phyloP scores from a whole-genome alignment of 2,329 filamentous ascomycete species.

The Chaetomiaceae sp. region DNA sequence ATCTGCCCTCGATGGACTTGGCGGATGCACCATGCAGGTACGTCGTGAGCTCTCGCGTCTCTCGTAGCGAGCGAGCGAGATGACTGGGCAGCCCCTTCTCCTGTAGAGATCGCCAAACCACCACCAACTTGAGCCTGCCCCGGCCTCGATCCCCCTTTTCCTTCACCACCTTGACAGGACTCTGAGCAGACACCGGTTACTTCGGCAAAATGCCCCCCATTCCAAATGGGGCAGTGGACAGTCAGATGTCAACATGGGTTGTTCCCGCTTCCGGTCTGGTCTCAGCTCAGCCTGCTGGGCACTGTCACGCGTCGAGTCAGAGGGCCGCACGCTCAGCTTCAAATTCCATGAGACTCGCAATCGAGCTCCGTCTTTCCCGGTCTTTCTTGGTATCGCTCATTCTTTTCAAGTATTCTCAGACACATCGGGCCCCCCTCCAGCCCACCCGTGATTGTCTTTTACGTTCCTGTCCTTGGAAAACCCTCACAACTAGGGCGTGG shows the following conservation, averaged over 20 bases:
- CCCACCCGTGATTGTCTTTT: slow-evolving; percentile 15
- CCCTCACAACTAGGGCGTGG: slow-evolving; percentile 6
- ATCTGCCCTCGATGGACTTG: slow-evolving; percentile 20
- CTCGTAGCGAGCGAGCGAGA: background rate
- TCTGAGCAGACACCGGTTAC: slow-evolving; percentile 15
- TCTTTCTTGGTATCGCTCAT: slow-evolving; percentile 8
- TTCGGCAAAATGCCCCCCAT: slow-evolving; percentile 11
- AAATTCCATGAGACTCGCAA: slow-evolving; percentile 14
- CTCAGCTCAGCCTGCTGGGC: slow-evolving; percentile 20
- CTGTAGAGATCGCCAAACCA: background rate
- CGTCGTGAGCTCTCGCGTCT: slow-evolving; percentile 9
- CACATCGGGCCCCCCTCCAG: slow-evolving; percentile 8
- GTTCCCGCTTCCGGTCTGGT: slow-evolving; percentile 16
- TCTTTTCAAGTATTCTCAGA: slow-evolving; percentile 13
- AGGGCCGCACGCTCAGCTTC: slow-evolving; percentile 8
- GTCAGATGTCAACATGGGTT: slow-evolving; percentile 22
- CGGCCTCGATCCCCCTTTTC: background rate
- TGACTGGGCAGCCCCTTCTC: background rate
- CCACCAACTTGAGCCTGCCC: background rate
- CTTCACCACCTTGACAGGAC: slow-evolving; percentile 2
- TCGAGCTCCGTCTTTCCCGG: slow-evolving; percentile 14
- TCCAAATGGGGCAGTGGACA: slow-evolving; percentile 10
- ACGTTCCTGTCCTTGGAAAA: slow-evolving; percentile 8
- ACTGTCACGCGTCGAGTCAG: slow-evolving; percentile 21
- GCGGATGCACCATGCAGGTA: slow-evolving; percentile 28